These are phyloP conservation scores for Choiromyces venosus DNA, from an alignment of 495 filamentous ascomycete genomes.

Conservation along the genomic window DNA sequence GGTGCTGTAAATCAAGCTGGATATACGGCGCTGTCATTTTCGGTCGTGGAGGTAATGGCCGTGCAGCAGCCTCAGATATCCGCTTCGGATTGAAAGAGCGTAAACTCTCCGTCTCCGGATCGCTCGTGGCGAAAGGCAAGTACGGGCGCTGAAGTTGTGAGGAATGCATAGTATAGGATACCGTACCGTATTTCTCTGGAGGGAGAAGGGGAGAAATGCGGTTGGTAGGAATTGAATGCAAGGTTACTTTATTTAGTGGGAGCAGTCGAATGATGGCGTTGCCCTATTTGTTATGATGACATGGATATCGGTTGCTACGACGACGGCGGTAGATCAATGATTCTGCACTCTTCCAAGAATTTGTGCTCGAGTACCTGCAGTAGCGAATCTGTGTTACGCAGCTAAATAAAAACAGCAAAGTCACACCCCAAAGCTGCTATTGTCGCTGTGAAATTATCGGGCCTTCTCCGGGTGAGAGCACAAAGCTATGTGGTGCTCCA, in stretches of 20 bases:
- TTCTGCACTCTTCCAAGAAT: background rate
- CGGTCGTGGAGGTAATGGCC: conserved; percentile 17
- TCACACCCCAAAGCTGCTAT: background rate
- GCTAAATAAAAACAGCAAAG: background rate
- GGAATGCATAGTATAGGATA: background rate
- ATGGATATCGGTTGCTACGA: background rate
- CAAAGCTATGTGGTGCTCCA: background rate
- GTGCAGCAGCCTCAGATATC: conserved; percentile 23
- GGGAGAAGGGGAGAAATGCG: background rate
- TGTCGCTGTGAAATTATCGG: background rate
- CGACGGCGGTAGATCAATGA: background rate
- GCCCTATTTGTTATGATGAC: background rate
- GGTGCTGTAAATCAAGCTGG: conserved; percentile 29
- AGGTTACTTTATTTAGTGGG: background rate
- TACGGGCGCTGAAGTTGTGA: background rate
- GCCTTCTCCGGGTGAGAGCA: background rate
- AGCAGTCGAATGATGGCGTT: background rate
- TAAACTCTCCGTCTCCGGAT: background rate
- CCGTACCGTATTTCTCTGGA: conserved; percentile 1
- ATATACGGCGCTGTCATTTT: conserved; percentile 27
- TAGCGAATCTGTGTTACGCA: background rate
- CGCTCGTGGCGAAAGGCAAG: background rate
- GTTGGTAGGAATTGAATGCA: background rate
- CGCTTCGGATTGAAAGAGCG: conserved; percentile 31
- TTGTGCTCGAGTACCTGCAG: background rate